A percentile compares a stretch with the other conserved stretches of the same genome.
phyloP scores from a whole-genome alignment of 768 basidiomycete species.

The Favolaschia claudopus region DNA sequence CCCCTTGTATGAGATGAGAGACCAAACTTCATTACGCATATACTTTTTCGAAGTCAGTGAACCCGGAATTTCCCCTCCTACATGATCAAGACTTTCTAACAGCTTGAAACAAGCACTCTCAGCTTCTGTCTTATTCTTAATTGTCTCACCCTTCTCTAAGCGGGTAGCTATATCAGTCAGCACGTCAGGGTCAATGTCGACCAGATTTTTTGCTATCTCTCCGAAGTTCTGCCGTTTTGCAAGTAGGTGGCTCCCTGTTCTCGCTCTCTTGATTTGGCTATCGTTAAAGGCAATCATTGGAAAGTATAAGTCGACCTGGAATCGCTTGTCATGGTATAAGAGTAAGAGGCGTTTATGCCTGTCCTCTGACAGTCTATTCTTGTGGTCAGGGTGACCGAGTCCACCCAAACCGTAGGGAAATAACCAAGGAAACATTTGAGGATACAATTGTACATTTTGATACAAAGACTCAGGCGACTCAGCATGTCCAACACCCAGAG shows the following conservation, averaged over 20 bases:
- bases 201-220: neutral
- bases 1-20: constrained; percentile 28
- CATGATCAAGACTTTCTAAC: constrained; percentile 28
- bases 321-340: neutral
- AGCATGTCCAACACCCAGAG: too few relatives aligned
- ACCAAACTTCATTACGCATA: constrained; percentile 30
- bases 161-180: too few relatives aligned
- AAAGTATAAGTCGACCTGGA: neutral
- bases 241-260: neutral
- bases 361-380: neutral
- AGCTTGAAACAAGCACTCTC: constrained; percentile 26
- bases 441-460: too few relatives aligned
- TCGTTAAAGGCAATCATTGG: constrained; percentile 6
- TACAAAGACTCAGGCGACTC: too few relatives aligned
- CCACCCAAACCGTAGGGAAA: neutral
- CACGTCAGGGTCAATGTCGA: neutral
- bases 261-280: neutral
- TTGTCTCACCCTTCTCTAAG: too few relatives aligned
- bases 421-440: too few relatives aligned
- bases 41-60: constrained; percentile 36
- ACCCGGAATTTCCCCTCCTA: constrained; percentile 27
- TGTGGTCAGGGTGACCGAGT: neutral
- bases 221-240: neutral
- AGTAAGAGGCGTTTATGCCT: neutral
- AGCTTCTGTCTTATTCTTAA: neutral